Evolutionary conservation across 1,284 basidiomycete genomes (phyloP).

Genomic region (Sanguinoderma infundibulare): DNA sequence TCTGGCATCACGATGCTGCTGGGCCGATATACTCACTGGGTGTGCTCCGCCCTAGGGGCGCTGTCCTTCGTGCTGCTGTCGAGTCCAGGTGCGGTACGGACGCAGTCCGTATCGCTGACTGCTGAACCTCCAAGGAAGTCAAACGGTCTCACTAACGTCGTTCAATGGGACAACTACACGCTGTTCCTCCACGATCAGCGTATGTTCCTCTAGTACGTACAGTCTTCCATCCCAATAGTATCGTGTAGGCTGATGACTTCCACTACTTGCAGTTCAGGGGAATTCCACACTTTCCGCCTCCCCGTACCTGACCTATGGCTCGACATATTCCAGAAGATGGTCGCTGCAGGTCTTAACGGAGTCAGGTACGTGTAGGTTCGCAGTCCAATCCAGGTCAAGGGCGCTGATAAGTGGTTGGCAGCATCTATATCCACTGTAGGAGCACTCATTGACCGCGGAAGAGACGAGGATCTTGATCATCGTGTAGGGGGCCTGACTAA

Average conservation of each 20-base stretch:
- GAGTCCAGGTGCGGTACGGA: background rate
- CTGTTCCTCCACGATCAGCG: conserved; percentile 36
- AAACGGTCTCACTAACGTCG: conserved; percentile 33
- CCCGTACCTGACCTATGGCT: conserved; percentile 83
- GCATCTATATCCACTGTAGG: conserved; percentile 70
- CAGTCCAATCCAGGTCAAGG: too few relatives aligned
- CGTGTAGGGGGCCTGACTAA: conserved; percentile 63
- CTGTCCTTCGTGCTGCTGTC: background rate
- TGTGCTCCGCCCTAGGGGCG: background rate
- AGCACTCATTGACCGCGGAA: background rate
- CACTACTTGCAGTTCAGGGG: conserved; percentile 56
- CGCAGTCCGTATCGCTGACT: background rate
- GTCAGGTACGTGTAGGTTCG: conserved; percentile 39
- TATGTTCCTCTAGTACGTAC: conserved; percentile 50
- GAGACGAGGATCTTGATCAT: background rate
- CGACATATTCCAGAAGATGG: conserved; percentile 82
- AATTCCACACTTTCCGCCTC: conserved; percentile 84
- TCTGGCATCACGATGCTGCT: background rate
- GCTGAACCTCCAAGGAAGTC: conserved; percentile 33
- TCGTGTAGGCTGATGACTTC: background rate
- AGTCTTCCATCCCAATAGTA: too few relatives aligned
- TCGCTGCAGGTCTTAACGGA: conserved; percentile 81
- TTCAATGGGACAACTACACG: conserved; percentile 40
- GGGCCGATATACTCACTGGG: background rate
- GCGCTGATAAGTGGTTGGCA: conserved; percentile 27